These are phyloP conservation scores for Rubia balearica DNA, from an alignment of 305 asterid genomes.

Conservation along the genomic window DNA sequence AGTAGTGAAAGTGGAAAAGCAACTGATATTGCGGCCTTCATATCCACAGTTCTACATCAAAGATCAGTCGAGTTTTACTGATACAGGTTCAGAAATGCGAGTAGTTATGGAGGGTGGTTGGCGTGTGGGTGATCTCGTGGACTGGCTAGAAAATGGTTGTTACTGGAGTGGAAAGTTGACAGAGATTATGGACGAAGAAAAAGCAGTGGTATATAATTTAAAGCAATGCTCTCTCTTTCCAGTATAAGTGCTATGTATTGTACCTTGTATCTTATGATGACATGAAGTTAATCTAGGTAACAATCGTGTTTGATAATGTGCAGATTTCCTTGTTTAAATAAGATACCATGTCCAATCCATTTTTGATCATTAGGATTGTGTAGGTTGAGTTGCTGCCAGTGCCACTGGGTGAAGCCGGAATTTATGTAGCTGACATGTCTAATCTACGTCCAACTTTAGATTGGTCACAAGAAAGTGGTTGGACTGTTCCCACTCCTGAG, in stretches of 20 bases:
- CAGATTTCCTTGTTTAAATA: not conserved
- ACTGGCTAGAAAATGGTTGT: constrained; percentile 44
- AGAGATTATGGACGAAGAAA: constrained; percentile 34
- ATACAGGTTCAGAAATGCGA: constrained; percentile 36
- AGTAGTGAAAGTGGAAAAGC: constrained; percentile 15
- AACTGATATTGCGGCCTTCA: constrained; percentile 58
- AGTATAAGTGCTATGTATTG: not conserved
- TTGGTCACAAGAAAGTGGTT: constrained; percentile 66
- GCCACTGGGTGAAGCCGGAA: constrained; percentile 69
- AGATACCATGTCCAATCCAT: constrained; percentile 13
- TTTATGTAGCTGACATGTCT: constrained; percentile 35
- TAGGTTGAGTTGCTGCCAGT: constrained; percentile 50
- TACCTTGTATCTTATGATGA: not conserved
- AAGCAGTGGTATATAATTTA: constrained; percentile 51
- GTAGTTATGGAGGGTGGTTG: constrained; percentile 40
- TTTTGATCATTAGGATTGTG: constrained; percentile 16
- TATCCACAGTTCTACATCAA: constrained; percentile 41
- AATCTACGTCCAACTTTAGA: constrained; percentile 77
- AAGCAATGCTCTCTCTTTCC: constrained; percentile 7
- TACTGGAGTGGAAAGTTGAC: constrained; percentile 64
- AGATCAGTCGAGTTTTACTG: constrained; percentile 25
- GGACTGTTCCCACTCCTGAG: constrained; percentile 51
- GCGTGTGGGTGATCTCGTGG: constrained; percentile 75
- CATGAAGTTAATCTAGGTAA: not conserved
- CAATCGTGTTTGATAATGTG: not conserved